Conservation (phyloP, 768 basidiomycete species). For the Pleurotus tuoliensis region DNA sequence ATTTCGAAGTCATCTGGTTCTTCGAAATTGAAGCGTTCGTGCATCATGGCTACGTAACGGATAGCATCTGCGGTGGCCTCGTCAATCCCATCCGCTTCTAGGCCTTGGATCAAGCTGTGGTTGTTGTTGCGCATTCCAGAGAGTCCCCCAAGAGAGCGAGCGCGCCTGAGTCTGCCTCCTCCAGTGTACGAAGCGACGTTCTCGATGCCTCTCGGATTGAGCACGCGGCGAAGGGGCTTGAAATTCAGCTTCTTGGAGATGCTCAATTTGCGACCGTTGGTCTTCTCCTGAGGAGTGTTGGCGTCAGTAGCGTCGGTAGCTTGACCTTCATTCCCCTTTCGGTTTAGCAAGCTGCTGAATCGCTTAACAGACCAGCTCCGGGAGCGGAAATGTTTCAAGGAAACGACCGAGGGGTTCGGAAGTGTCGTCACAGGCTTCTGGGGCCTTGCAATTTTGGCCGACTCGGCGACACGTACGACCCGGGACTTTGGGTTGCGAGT, state of each 20-base stretch:
- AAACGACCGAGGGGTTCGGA: background rate
- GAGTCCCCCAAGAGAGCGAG: background rate
- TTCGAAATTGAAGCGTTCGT: background rate
- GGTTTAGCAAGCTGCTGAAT: background rate
- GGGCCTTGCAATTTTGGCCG: background rate
- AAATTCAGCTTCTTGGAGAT: background rate
- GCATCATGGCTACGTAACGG: background rate
- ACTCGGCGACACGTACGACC: background rate
- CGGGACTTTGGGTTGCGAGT: background rate
- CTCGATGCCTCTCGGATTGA: background rate
- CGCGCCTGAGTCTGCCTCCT: background rate
- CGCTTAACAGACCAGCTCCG: slow-evolving; percentile 3
- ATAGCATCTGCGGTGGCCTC: slow-evolving; percentile 2
- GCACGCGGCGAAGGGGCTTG: background rate
- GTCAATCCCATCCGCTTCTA: slow-evolving; percentile 4
- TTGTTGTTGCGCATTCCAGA: background rate
- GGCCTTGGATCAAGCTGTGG: background rate
- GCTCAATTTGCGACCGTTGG: background rate
- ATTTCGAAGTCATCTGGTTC: background rate
- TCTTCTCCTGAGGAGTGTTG: background rate
- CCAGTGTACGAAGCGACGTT: background rate
- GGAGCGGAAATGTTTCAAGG: background rate
- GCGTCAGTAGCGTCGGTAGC: background rate
- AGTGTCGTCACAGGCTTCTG: background rate
- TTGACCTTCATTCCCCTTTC: background rate